Percentiles rank a stretch among this genome's conserved stretches.
Conservation (phyloP, 2,329 filamentous ascomycete genomes). For the Clarireedia hainanense region DNA sequence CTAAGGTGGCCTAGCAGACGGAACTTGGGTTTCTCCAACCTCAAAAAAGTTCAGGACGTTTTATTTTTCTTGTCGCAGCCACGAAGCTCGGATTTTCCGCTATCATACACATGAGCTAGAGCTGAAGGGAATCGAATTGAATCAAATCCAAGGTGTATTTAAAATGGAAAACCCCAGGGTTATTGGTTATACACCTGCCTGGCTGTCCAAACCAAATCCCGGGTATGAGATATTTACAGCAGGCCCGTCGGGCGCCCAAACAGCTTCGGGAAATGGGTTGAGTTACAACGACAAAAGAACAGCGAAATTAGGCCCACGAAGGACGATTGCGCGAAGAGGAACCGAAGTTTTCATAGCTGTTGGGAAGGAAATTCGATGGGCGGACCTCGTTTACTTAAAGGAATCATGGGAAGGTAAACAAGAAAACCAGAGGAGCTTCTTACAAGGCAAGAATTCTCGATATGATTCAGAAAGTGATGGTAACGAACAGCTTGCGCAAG, state of each 20-base stretch:
- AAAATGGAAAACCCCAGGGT: constrained; percentile 67
- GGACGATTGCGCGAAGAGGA: constrained; percentile 71
- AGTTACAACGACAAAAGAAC: constrained; percentile 34
- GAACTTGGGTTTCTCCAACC: constrained; percentile 4
- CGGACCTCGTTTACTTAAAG: constrained; percentile 74
- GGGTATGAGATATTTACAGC: constrained; percentile 71
- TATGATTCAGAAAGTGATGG: constrained; percentile 15
- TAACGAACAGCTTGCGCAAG: constrained; percentile 32
- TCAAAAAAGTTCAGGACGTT: constrained; percentile 15
- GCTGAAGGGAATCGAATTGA: constrained; percentile 14
- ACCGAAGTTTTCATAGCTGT: constrained; percentile 85
- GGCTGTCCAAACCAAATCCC: constrained; percentile 71
- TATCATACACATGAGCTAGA: constrained; percentile 6
- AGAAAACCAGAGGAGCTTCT: constrained; percentile 15
- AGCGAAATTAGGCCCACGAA: constrained; percentile 40
- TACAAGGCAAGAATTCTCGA: constrained; percentile 14
- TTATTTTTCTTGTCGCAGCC: constrained; percentile 6
- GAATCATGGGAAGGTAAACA: constrained; percentile 43
- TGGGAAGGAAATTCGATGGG: constrained; percentile 87
- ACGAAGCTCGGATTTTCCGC: constrained; percentile 8
- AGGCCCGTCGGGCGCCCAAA: constrained; percentile 29
- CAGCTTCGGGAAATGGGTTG: constrained; percentile 14
- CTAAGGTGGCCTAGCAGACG: constrained; percentile 15
- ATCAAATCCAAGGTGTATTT: constrained; percentile 11
- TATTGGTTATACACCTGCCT: constrained; percentile 76